Percentiles rank a stretch among this genome's conserved stretches.
phyloP scores from a whole-genome alignment of 805 yeast genomes.

The Priceomyces haplophilus region DNA sequence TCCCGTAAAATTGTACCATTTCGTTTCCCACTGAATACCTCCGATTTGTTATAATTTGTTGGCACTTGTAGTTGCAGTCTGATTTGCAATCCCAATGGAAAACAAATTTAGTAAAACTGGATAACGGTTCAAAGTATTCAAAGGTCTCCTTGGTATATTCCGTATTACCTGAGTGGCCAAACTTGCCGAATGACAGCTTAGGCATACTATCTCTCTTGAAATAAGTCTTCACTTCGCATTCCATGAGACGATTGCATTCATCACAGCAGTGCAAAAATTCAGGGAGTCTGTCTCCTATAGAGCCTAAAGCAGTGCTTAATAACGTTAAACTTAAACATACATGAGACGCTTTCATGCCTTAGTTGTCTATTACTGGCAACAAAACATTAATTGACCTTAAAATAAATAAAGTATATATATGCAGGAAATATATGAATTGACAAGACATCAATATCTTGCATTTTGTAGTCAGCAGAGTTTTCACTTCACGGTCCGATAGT shows the following conservation, averaged over 20 bases:
- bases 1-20: slow-evolving; percentile 41
- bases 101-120: slow-evolving; percentile 16
- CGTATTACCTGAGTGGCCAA: neutral
- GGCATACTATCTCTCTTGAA: slow-evolving; percentile 11
- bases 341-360: neutral
- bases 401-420: neutral
- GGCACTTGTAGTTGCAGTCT: slow-evolving; percentile 41
- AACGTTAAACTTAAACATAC: neutral
- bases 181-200: slow-evolving; percentile 1
- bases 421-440: too few relatives aligned
- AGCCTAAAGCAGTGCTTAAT: slow-evolving; percentile 12
- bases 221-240: slow-evolving; percentile 14
- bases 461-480: too few relatives aligned
- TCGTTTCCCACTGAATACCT: slow-evolving; percentile 18
- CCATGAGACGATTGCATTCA: slow-evolving; percentile 20
- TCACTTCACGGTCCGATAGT: too few relatives aligned
- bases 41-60: slow-evolving; percentile 28
- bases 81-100: slow-evolving; percentile 34
- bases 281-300: slow-evolving; percentile 32
- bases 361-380: neutral
- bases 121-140: slow-evolving; percentile 9
- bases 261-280: slow-evolving; percentile 25
- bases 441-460: too few relatives aligned
- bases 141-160: slow-evolving; percentile 10
- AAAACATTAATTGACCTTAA: neutral